phyloP scores from a whole-genome alignment of 176 grass and related monocot species.

The Cenchrus americanus region DNA sequence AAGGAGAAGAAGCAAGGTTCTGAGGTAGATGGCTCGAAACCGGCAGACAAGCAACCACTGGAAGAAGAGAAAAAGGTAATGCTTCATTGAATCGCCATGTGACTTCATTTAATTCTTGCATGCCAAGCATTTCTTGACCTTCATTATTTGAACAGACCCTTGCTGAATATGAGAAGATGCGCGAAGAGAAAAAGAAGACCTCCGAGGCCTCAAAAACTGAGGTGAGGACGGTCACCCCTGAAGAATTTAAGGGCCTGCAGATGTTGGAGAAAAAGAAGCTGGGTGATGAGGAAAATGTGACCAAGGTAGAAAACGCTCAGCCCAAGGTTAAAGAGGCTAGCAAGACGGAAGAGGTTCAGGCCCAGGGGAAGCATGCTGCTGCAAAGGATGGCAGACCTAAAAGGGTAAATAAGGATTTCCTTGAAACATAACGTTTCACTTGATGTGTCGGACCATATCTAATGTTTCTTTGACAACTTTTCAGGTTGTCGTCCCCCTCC shows the following conservation, averaged over 20 bases:
- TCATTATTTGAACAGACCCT: conserved; percentile 37
- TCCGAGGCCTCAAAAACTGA: not conserved
- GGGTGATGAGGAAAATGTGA: conserved; percentile 38
- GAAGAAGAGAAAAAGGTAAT: conserved; percentile 28
- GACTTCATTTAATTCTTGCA: not conserved
- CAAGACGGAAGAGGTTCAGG: not conserved
- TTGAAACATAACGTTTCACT: no score
- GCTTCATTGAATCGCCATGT: not conserved
- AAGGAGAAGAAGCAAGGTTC: conserved; percentile 25
- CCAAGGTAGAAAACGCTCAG: conserved; percentile 16
- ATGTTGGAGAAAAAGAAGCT: conserved; percentile 47
- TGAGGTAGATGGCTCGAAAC: not conserved
- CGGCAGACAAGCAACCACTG: not conserved
- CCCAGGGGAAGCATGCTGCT: not conserved
- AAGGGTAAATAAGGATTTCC: not conserved
- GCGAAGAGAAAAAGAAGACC: conserved; percentile 44
- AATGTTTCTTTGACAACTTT: not conserved
- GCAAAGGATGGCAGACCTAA: not conserved
- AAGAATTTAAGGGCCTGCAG: conserved; percentile 27
- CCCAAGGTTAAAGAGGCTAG: not conserved
- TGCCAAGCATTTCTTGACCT: not conserved
- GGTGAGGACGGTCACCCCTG: conserved; percentile 25
- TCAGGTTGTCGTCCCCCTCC: conserved; percentile 4
- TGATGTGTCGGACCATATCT: not conserved
- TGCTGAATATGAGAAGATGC: conserved; percentile 58